Conservation (phyloP, 139 green algal genomes). For the Auxenochlorella protothecoides region DNA sequence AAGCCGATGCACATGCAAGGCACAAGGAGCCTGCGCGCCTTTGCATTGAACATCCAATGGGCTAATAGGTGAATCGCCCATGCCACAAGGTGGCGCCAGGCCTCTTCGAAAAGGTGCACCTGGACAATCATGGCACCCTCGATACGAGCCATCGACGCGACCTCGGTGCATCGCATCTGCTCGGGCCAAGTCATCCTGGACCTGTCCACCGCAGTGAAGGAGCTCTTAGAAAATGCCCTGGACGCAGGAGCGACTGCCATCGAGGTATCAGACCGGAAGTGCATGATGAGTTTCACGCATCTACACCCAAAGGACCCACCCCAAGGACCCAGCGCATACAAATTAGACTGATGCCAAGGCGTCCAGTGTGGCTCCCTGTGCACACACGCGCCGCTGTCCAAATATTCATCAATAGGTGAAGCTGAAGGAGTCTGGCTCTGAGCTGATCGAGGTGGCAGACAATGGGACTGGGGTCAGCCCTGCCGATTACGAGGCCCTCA, state of each 20-base stretch:
- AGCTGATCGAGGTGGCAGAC: constrained; percentile 90
- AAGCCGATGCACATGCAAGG: too few species aligned
- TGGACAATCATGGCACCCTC: neutral
- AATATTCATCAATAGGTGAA: constrained; percentile 41
- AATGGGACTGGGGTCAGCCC: constrained; percentile 76
- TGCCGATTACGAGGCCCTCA: constrained; percentile 59
- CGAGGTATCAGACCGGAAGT: constrained; percentile 45
- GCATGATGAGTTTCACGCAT: too few species aligned
- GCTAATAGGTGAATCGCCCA: too few species aligned
- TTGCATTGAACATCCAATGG: too few species aligned
- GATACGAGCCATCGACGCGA: constrained; percentile 40
- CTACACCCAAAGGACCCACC: too few species aligned
- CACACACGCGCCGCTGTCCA: neutral
- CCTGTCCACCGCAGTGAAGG: constrained; percentile 75
- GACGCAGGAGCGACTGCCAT: constrained; percentile 86
- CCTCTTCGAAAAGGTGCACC: too few species aligned
- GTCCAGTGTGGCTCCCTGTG: neutral
- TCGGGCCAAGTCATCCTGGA: constrained; percentile 88
- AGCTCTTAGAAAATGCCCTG: constrained; percentile 94
- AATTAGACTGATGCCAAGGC: neutral
- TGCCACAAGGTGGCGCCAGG: too few species aligned
- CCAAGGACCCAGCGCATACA: too few species aligned
- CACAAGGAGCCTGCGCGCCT: too few species aligned
- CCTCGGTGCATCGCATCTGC: constrained; percentile 66
- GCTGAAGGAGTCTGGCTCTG: constrained; percentile 74